Evolutionary conservation across 75 land plant genomes (phyloP).

Genomic region (Pinus albicaulis): DNA sequence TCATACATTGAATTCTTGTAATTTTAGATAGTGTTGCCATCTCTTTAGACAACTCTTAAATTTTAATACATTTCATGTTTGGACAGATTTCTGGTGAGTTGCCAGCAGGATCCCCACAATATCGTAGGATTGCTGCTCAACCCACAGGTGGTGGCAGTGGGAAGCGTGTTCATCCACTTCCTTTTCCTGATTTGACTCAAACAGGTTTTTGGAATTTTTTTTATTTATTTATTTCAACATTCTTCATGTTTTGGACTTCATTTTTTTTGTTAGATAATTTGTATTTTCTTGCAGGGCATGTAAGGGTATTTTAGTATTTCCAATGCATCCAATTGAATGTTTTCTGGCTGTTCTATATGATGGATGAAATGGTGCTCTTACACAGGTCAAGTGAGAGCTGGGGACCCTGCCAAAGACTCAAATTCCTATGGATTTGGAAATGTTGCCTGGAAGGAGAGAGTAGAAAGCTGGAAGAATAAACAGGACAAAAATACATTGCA

Average conservation of each 20-base stretch:
- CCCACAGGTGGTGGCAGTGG: conserved; percentile 29
- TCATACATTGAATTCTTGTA: neutral
- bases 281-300: neutral
- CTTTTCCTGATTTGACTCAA: conserved; percentile 22
- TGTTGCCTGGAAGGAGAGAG: conserved; percentile 91
- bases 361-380: neutral
- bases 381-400: conserved; percentile 45
- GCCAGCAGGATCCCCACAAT: conserved; percentile 21
- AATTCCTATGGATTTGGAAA: conserved; percentile 63
- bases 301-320: neutral
- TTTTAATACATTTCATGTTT: neutral
- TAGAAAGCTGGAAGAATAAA: conserved; percentile 83
- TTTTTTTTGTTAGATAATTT: too few species aligned
- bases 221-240: neutral
- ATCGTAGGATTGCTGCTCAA: conserved; percentile 29
- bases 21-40: neutral
- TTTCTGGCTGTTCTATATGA: neutral
- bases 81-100: conserved; percentile 16
- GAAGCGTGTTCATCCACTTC: conserved; percentile 39
- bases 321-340: neutral
- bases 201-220: conserved; percentile 15
- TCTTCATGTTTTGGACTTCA: neutral
- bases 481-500: conserved; percentile 66
- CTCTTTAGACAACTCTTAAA: neutral
- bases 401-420: conserved; percentile 64